phyloP scores from a whole-genome alignment of 2,329 filamentous ascomycete species.

The Calonectria pteridis region DNA sequence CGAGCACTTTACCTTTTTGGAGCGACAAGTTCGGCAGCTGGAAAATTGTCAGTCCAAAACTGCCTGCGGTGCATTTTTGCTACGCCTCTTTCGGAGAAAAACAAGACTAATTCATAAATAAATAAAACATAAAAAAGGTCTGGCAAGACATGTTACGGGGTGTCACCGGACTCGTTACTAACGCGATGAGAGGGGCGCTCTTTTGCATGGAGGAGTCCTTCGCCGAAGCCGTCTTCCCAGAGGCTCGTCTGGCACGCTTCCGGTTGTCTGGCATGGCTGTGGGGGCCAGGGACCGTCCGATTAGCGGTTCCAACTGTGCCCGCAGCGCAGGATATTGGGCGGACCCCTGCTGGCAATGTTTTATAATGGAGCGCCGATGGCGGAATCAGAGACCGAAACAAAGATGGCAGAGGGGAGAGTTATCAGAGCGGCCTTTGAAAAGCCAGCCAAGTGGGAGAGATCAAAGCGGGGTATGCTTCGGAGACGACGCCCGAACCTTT shows the following conservation, averaged over 20 bases:
- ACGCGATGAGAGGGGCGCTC: neutral
- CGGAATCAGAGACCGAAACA: no score
- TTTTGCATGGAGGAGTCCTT: neutral
- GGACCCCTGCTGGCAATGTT: no score
- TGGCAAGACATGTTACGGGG: no score
- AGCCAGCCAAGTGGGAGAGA: no score
- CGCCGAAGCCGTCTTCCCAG: neutral
- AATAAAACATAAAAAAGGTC: neutral
- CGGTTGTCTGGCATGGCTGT: neutral
- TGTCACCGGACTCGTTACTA: neutral
- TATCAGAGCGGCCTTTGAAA: no score
- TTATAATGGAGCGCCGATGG: no score
- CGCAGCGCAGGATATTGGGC: no score
- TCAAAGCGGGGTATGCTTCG: no score
- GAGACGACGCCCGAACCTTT: no score
- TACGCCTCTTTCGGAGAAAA: neutral
- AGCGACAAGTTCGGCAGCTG: conserved; percentile 1
- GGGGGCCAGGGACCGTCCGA: neutral
- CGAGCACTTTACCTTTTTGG: conserved; percentile 13
- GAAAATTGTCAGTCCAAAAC: neutral
- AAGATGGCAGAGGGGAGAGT: no score
- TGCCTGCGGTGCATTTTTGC: no score
- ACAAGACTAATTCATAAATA: neutral
- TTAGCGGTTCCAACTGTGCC: neutral
- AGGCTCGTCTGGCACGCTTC: neutral